Conservation (phyloP, 345 rosid species). For the Corymbia maculata region DNA sequence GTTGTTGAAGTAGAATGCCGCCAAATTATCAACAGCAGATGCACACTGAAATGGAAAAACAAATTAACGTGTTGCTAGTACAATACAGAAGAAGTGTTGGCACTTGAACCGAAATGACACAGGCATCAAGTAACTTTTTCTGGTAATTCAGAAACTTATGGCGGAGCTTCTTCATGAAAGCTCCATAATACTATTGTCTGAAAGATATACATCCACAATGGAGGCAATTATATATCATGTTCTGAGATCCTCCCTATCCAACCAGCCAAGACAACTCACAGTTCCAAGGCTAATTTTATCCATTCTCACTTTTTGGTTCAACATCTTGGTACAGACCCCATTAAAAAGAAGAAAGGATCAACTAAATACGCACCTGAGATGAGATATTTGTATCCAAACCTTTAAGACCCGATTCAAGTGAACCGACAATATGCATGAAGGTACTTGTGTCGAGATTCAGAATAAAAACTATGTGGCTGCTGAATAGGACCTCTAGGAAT, state of each 20-base stretch:
- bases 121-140: background rate
- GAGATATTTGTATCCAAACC: constrained; percentile 89
- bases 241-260: background rate
- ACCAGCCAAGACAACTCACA: background rate
- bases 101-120: background rate
- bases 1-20: constrained; percentile 92
- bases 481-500: constrained; percentile 83
- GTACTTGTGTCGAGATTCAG: constrained; percentile 79
- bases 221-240: background rate
- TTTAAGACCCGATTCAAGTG: constrained; percentile 96
- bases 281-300: background rate
- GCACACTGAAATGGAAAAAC: constrained; percentile 64
- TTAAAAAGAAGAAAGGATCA: background rate
- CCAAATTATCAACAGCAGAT: constrained; percentile 89
- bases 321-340: background rate
- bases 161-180: background rate
- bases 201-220: background rate
- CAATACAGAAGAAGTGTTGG: background rate
- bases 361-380: constrained; percentile 56
- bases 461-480: constrained; percentile 62
- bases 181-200: background rate
- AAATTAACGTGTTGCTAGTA: background rate
- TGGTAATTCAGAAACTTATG: background rate
- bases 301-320: background rate
- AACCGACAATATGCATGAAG: constrained; percentile 85